Base-by-base conservation (phyloP, 2,329 filamentous ascomycete species). In the Diaporthe sp. region DNA sequence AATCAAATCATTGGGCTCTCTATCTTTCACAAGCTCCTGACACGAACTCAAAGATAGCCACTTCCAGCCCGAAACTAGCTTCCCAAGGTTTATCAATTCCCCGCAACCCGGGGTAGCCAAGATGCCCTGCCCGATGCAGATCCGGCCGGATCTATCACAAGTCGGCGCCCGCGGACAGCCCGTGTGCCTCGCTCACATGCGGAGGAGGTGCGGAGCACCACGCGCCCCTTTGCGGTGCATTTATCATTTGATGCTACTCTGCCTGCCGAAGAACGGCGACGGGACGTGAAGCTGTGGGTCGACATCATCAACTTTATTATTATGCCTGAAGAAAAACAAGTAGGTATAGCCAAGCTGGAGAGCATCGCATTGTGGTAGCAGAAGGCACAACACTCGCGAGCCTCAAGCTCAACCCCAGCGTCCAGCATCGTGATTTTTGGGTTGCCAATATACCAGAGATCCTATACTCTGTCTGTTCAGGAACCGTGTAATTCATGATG, bases 141-240 rank as follows among this genome's bases (percentile, higher is more conserved):
- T 70, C 65, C 65, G 65, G 65, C 49, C 46, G 65, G 65, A 22
- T 17, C 49, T 22, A 55, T 70, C 65, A 42, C 65, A 70, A 55
- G n/a, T 55, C 65, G 65, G 65, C 65, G 65, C 65, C 65, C 65
- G 65, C 65, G 65, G 65, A 70, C 65, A 39, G 62, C 62, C 62
- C 31, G 46, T 37, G 28, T 49, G 61, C 51, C 51, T 55, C 25
- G 12, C 51, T 28, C 15, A 8, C 31, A 55, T 25, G 51, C n/a
- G 65, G 65, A 68, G 65, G 65, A 68, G 44, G 22, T 65, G 39
- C 42, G 39, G 60, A 65, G 15, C 39, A 46, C 60, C 39, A 22
- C 25, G 28, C 4, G 12, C 65, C 65, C 65, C 31, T 53, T 39
- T 53, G 31, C 7, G 31, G 42, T 68, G 46, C 31, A 68, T 53